Percentiles rank a stretch among this genome's conserved stretches.
phyloP scores from a whole-genome alignment of 208 protist genomes.

The Leishmania amazonensis region DNA sequence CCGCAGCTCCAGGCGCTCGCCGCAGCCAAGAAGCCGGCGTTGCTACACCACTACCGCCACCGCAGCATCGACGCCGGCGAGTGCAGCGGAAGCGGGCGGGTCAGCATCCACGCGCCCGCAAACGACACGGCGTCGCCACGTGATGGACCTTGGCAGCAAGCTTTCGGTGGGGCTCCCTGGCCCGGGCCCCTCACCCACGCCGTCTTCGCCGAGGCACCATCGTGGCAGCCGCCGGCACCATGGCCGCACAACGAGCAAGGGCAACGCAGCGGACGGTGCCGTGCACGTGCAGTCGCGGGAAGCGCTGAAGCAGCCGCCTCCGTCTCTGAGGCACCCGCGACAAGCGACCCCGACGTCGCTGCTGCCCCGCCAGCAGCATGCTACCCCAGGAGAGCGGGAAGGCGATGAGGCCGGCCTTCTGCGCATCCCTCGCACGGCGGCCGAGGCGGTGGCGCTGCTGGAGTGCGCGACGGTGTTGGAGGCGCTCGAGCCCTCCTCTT shows the following conservation, averaged over 20 bases:
- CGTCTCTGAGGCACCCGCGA: neutral
- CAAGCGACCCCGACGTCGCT: neutral
- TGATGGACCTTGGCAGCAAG: constrained; percentile 29
- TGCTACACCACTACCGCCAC: constrained; percentile 2
- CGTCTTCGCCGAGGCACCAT: neutral
- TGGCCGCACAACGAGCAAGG: neutral
- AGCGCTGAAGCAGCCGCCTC: neutral
- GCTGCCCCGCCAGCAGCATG: neutral
- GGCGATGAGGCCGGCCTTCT: neutral
- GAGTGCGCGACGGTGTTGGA: constrained; percentile 14
- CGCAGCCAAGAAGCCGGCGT: neutral
- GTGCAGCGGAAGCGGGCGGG: neutral
- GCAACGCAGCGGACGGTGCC: neutral
- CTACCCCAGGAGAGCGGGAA: neutral
- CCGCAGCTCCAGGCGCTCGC: neutral
- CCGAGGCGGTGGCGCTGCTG: constrained; percentile 13
- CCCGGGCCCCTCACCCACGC: neutral
- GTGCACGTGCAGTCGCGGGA: neutral
- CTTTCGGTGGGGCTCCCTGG: constrained; percentile 9
- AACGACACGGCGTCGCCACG: neutral
- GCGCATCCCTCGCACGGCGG: constrained; percentile 6
- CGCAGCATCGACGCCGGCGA: neutral
- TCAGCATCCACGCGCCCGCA: neutral
- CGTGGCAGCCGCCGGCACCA: neutral
- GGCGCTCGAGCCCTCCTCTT: constrained; percentile 15